These are phyloP conservation scores for Collybia mongolica DNA, from an alignment of 768 basidiomycete species.

Conservation along the genomic window DNA sequence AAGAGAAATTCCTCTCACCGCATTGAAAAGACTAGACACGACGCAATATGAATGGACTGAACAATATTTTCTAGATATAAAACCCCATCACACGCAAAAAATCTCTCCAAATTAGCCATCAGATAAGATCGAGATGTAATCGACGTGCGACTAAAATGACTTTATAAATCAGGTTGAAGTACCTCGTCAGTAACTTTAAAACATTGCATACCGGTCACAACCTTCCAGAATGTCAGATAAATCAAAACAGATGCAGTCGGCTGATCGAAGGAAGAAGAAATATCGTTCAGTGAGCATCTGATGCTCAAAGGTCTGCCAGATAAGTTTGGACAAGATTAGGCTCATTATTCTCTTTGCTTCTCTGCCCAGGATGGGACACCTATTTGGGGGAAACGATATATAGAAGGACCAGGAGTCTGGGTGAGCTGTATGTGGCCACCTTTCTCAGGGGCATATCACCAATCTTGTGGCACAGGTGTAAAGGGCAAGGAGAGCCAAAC, in stretches of 20 bases:
- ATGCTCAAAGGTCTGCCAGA: neutral
- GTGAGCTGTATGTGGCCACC: constrained; percentile 55
- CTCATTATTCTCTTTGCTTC: neutral
- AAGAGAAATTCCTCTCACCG: too few species aligned
- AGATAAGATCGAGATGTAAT: too few species aligned
- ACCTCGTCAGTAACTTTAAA: too few species aligned
- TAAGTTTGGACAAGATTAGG: neutral
- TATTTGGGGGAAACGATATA: constrained; percentile 59
- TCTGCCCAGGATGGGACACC: constrained; percentile 59
- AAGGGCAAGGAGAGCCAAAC: constrained; percentile 83
- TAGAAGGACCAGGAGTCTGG: constrained; percentile 87
- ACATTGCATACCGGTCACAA: too few species aligned
- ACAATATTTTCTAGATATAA: too few species aligned
- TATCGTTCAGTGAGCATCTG: constrained; percentile 44
- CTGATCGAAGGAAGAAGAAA: constrained; percentile 41
- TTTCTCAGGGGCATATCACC: neutral
- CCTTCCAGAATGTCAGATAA: too few species aligned
- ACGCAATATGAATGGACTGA: too few species aligned
- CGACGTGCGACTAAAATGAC: too few species aligned
- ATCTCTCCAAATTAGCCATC: too few species aligned
- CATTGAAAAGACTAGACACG: too few species aligned
- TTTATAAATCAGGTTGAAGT: too few species aligned
- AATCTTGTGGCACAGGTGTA: constrained; percentile 37
- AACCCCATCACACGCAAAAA: too few species aligned
- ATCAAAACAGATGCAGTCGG: neutral